Evolutionary conservation across 306 rosid species (phyloP).

Genomic region (Quercus dentata): DNA sequence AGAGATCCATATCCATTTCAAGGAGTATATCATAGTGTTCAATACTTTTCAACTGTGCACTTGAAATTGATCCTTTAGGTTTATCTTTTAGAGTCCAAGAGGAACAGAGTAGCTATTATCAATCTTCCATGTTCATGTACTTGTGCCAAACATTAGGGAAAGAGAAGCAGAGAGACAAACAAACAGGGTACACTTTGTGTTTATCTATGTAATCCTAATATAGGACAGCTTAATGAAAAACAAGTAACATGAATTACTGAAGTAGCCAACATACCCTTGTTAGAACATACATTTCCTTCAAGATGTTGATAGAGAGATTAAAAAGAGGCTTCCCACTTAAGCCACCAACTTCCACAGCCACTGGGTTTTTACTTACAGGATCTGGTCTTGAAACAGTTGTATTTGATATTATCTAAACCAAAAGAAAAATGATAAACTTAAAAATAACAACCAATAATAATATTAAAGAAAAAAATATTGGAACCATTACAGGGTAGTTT

Average conservation of each 20-base stretch:
- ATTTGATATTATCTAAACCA: slow-evolving; percentile 73
- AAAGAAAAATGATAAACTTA: slow-evolving; percentile 8
- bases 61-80: neutral
- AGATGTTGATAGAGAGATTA: slow-evolving; percentile 56
- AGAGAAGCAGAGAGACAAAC: slow-evolving; percentile 1
- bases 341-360: slow-evolving; percentile 86
- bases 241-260: slow-evolving; percentile 1
- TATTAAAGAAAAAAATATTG: neutral
- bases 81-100: neutral
- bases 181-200: neutral
- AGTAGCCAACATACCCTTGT: slow-evolving; percentile 69
- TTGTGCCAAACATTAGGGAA: neutral
- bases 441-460: neutral
- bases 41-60: neutral
- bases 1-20: neutral
- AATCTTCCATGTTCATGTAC: neutral
- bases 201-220: neutral
- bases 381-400: slow-evolving; percentile 96
- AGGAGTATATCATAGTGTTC: neutral
- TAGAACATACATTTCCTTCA: slow-evolving; percentile 86
- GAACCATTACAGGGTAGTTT: neutral
- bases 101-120: neutral
- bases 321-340: slow-evolving; percentile 98
- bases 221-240: neutral
- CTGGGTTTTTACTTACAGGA: slow-evolving; percentile 39